Conservation (phyloP, 202 grass and related monocot species). For the Brachypodium distachyon region DNA sequence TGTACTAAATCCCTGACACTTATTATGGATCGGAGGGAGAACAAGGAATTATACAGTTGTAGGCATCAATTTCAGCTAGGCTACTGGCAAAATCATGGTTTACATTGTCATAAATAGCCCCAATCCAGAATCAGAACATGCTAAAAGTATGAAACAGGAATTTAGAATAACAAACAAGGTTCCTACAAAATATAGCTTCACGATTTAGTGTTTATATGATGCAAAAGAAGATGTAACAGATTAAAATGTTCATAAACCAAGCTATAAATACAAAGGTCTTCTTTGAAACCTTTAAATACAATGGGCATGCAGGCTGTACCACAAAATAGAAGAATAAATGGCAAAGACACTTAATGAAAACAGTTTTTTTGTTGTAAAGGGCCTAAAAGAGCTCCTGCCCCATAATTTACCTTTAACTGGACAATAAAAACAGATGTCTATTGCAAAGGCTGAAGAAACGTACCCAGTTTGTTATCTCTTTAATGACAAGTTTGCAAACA, state of each 20-base stretch:
- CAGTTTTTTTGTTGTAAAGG: not conserved
- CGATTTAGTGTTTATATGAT: not conserved
- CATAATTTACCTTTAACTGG: constrained; percentile 15
- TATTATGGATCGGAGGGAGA: too few species aligned
- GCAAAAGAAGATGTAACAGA: not conserved
- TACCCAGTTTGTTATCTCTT: constrained; percentile 96
- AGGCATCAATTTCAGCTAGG: not conserved
- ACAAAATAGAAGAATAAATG: not conserved
- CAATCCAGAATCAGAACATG: not conserved
- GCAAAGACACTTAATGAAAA: not conserved
- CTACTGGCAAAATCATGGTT: not conserved
- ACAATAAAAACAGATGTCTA: not conserved
- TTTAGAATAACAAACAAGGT: not conserved
- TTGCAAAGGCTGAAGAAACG: not conserved
- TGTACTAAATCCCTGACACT: too few species aligned
- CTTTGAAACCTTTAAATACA: not conserved
- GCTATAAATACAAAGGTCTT: not conserved
- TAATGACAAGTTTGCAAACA: constrained; percentile 79
- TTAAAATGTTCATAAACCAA: not conserved
- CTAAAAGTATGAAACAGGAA: not conserved
- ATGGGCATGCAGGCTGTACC: not conserved
- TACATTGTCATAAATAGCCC: not conserved
- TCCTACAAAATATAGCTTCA: not conserved
- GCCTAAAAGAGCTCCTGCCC: not conserved
- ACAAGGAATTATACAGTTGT: not conserved